Percentiles rank a stretch among this genome's conserved stretches.
Evolutionary conservation across 306 rosid genomes (phyloP).

Genomic region (Cicer judaicum): DNA sequence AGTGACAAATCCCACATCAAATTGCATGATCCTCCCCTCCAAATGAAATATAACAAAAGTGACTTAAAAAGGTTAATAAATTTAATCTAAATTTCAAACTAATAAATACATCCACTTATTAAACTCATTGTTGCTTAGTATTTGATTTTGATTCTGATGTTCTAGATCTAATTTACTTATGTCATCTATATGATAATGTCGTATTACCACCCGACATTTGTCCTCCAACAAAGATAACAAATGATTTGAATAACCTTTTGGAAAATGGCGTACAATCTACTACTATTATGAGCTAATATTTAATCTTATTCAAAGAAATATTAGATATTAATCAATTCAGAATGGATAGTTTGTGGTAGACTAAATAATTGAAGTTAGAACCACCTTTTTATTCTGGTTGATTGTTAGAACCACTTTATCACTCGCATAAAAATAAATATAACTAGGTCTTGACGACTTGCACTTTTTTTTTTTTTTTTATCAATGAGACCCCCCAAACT

Average conservation of each 20-base stretch:
- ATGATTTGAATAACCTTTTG: constrained; percentile 10
- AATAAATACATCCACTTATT: too few relatives aligned
- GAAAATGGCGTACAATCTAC: background rate
- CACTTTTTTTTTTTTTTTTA: background rate
- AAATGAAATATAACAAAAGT: too few relatives aligned
- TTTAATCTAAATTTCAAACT: too few relatives aligned
- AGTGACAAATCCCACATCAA: background rate
- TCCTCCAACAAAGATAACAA: background rate
- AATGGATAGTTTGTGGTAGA: too few relatives aligned
- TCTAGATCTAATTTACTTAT: background rate
- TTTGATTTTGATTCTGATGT: background rate
- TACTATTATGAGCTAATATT: background rate
- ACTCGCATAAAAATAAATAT: background rate
- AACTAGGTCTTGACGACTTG: background rate
- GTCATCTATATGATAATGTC: background rate
- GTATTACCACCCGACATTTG: background rate
- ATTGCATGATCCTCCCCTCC: too few relatives aligned
- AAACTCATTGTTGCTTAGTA: too few relatives aligned
- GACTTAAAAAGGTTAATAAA: too few relatives aligned
- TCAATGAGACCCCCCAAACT: background rate
- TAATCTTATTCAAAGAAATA: background rate
- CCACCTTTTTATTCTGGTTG: too few relatives aligned
- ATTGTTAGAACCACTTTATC: background rate
- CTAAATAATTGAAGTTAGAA: too few relatives aligned
- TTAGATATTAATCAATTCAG: background rate